Evolutionary conservation across 2,329 filamentous ascomycete species (phyloP), one percentile per base, ranked within the genome.

Genomic region (Drechslerella stenobrocha): DNA sequence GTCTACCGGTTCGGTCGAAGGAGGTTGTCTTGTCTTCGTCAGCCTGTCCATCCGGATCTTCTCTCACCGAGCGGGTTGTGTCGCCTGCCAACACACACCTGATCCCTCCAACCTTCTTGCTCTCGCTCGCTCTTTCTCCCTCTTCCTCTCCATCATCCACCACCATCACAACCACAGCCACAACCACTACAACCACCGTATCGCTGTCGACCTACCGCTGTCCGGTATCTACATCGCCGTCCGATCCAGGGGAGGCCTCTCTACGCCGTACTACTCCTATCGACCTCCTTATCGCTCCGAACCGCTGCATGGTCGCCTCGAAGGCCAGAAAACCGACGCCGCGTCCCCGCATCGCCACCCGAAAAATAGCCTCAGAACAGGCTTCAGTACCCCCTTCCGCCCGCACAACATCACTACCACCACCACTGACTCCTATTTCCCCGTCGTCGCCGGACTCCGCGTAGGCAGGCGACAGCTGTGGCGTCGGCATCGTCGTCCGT

Each of bases 41-140:
- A n/a, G n/a, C n/a, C n/a, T n/a, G n/a, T n/a, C n/a, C n/a, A n/a
- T n/a, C n/a, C n/a, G n/a, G n/a, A n/a, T n/a, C n/a, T n/a, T n/a
- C n/a, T n/a, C n/a, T n/a, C n/a, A n/a, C n/a, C n/a, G n/a, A n/a
- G n/a, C n/a, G 28, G 11, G 28, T 5, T 30, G 20, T 42, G 61
- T 67, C 61, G 53, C 42, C 55, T 67, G 63, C 63, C 63, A 67
- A 67, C 63, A 67, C 63, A 67, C 63, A 67, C 42, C 63, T 67
- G 63, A 67, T 51, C 63, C 44, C 60, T 52, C 47, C 60, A 58
- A 58, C 13, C 37, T 58, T 53, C 60, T 32, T n/a, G 44, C 58
- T 45, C 23, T 30, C 52, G 5, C 42, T 40, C 46, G 52, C 34
- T 45, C 34, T 23, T 28, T 44, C 20, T 24, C 18, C 35, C 23